Evolutionary conservation across 1,284 basidiomycete species (phyloP).

Genomic region (Kwoniella shivajii): DNA sequence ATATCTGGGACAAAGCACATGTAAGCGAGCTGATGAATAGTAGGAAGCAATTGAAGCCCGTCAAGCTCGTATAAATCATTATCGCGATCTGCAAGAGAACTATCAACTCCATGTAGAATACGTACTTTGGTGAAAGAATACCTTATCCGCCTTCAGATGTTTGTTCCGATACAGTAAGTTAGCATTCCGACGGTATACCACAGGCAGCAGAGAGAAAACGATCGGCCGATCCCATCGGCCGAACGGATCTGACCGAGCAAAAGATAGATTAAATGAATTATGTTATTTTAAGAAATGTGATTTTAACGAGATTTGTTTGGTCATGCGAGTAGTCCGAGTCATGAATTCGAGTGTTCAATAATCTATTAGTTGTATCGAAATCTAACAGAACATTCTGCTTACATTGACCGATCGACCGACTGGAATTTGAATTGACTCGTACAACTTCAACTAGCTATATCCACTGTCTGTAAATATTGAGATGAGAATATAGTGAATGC

Average conservation of each 20-base stretch:
- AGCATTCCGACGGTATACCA: not conserved
- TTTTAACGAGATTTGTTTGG: conserved; percentile 12
- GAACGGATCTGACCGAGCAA: conserved; percentile 3
- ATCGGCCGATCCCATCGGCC: conserved; percentile 4
- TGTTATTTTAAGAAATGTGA: not conserved
- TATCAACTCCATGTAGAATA: conserved; percentile 28
- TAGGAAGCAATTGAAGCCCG: conserved; percentile 24
- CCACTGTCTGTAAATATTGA: no score
- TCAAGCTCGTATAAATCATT: conserved; percentile 25
- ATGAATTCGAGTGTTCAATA: not conserved
- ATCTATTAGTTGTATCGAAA: no score
- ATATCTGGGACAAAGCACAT: not conserved
- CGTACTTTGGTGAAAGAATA: conserved; percentile 13
- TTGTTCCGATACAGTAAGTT: not conserved
- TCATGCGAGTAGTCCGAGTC: not conserved
- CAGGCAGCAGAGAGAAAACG: not conserved
- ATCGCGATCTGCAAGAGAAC: conserved; percentile 23
- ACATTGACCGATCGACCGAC: no score
- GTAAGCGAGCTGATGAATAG: not conserved
- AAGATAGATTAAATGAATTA: not conserved
- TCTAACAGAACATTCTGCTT: no score
- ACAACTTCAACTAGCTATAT: no score
- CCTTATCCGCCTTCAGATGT: not conserved
- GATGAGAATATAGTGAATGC: no score
- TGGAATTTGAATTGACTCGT: no score